phyloP scores from a whole-genome alignment of 306 rosid genomes.

The Glycine latifolia region DNA sequence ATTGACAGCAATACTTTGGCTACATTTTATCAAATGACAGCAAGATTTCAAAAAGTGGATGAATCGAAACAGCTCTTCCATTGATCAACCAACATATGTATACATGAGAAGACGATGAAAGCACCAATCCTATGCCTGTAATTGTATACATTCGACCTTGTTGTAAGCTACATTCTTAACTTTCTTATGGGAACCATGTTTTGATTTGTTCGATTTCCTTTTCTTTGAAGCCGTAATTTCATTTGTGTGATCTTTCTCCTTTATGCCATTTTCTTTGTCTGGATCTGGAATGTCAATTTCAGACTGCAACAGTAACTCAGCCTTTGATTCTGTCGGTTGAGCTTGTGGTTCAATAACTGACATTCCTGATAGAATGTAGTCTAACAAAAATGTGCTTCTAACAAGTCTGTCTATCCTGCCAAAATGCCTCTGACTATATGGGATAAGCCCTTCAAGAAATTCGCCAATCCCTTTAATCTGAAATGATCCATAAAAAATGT shows the following conservation, averaged over 20 bases:
- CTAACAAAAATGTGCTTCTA: slow-evolving; percentile 80
- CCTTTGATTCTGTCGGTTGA: slow-evolving; percentile 46
- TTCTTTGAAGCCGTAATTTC: slow-evolving; percentile 61
- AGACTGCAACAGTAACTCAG: slow-evolving; percentile 45
- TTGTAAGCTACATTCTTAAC: slow-evolving; percentile 64
- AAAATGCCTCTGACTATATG: slow-evolving; percentile 89
- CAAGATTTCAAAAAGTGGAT: slow-evolving; percentile 27
- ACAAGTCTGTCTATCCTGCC: slow-evolving; percentile 88
- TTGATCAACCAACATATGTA: slow-evolving; percentile 23
- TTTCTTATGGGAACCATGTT: slow-evolving; percentile 65
- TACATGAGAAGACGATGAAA: slow-evolving; percentile 21
- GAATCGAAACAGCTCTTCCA: slow-evolving; percentile 35
- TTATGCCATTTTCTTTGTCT: slow-evolving; percentile 47
- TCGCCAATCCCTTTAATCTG: slow-evolving; percentile 88
- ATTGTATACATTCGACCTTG: slow-evolving; percentile 55
- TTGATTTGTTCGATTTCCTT: slow-evolving; percentile 73
- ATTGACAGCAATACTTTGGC: slow-evolving; percentile 18
- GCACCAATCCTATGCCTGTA: slow-evolving; percentile 46
- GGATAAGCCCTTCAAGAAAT: slow-evolving; percentile 81
- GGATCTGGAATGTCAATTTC: slow-evolving; percentile 19
- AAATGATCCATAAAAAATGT: slow-evolving; percentile 36
- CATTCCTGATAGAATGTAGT: slow-evolving; percentile 81
- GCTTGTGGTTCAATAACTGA: slow-evolving; percentile 85
- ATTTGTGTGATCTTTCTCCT: slow-evolving; percentile 46
- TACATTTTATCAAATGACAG: slow-evolving; percentile 3